These are phyloP conservation scores for Thelephora aurantiotincta DNA, from an alignment of 768 basidiomycete genomes.

Conservation along the genomic window DNA sequence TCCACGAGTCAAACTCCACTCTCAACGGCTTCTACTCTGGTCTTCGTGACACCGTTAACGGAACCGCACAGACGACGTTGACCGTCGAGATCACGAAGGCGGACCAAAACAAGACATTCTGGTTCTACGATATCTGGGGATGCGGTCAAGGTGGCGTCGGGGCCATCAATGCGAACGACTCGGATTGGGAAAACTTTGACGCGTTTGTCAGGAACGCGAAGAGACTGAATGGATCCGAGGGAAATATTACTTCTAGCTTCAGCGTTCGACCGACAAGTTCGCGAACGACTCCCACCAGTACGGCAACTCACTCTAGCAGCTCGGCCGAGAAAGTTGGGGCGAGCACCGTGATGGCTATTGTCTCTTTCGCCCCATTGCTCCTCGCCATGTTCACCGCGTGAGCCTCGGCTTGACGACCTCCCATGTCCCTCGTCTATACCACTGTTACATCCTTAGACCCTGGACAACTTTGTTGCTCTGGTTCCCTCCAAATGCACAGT, in stretches of 20 bases:
- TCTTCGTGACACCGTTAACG: conserved; percentile 34
- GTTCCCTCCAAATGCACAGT: too few relatives aligned
- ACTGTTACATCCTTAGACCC: too few relatives aligned
- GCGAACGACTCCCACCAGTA: not conserved
- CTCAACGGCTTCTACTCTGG: conserved; percentile 47
- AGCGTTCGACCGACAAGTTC: not conserved
- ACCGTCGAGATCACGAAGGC: conserved; percentile 27
- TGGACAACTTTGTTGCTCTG: too few relatives aligned
- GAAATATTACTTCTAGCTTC: too few relatives aligned
- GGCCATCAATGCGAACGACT: conserved; percentile 40
- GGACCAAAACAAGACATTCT: conserved; percentile 31
- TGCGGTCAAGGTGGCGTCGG: conserved; percentile 48
- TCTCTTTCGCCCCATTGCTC: too few relatives aligned
- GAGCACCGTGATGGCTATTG: too few relatives aligned
- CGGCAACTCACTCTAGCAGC: not conserved
- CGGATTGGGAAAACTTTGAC: conserved; percentile 20
- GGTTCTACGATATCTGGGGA: conserved; percentile 45
- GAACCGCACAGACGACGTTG: conserved; percentile 30
- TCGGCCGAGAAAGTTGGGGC: too few relatives aligned
- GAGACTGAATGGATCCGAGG: too few relatives aligned
- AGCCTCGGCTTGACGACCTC: too few relatives aligned
- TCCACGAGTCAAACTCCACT: conserved; percentile 29
- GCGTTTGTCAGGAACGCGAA: conserved; percentile 20
- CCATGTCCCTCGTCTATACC: too few relatives aligned
- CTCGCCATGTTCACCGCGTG: too few relatives aligned